phyloP scores from a whole-genome alignment of 768 basidiomycete genomes.

The Lentinula lateritia region DNA sequence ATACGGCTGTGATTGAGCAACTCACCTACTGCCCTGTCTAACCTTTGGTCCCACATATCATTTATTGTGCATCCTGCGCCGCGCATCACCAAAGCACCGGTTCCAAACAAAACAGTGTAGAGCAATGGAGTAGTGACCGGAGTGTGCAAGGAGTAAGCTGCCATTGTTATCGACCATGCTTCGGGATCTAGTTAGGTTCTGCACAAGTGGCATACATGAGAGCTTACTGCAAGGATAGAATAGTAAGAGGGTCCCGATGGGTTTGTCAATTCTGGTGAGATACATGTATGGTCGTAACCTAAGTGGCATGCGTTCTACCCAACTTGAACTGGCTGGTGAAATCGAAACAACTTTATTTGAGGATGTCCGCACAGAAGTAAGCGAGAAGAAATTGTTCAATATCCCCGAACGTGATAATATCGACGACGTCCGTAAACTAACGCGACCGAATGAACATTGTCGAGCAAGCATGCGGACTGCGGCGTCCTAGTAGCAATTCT shows the following conservation, averaged over 20 bases:
- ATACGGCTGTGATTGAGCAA: not conserved
- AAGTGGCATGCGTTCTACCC: conserved; percentile 63
- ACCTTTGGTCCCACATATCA: conserved; percentile 94
- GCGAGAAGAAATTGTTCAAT: not conserved
- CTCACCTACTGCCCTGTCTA: conserved; percentile 89
- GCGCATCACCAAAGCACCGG: conserved; percentile 92
- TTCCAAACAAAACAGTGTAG: conserved; percentile 79
- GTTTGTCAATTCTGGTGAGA: conserved; percentile 89
- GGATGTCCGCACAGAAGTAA: not conserved
- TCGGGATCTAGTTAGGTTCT: not conserved
- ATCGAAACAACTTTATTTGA: not conserved
- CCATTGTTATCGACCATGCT: conserved; percentile 99
- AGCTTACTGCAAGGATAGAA: conserved; percentile 91
- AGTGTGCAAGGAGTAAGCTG: conserved; percentile 70
- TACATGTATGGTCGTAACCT: conserved; percentile 73
- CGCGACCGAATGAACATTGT: not conserved
- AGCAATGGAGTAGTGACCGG: conserved; percentile 66
- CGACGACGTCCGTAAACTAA: not conserved
- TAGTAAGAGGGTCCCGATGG: conserved; percentile 87
- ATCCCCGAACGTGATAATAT: not conserved
- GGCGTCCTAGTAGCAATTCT: no score
- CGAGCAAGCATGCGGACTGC: not conserved
- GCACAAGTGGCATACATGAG: not conserved
- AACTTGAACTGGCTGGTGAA: conserved; percentile 22
- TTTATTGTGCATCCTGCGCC: conserved; percentile 99